These are phyloP conservation scores for Venturia asperata DNA, from an alignment of 2,329 filamentous ascomycete species.

Conservation along the genomic window DNA sequence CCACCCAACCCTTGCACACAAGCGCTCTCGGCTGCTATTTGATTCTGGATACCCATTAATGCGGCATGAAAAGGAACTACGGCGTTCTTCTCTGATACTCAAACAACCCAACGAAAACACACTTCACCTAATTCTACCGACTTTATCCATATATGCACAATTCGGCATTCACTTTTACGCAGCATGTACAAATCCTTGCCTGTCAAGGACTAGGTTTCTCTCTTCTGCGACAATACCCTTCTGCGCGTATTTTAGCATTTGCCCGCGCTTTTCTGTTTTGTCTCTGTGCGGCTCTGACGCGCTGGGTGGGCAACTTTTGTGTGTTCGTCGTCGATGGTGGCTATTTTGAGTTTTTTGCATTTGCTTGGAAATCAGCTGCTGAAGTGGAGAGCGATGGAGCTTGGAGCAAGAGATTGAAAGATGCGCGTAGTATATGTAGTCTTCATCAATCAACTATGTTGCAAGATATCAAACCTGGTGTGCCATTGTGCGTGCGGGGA, in stretches of 20 bases:
- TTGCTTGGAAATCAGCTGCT: neutral
- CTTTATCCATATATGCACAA: slow-evolving; percentile 2
- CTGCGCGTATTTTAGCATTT: slow-evolving; percentile 1
- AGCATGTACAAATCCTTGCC: slow-evolving; percentile 2
- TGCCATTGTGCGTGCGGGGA: neutral
- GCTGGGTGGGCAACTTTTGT: neutral
- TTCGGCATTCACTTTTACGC: neutral
- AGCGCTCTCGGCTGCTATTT: slow-evolving; percentile 2
- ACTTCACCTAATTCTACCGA: neutral
- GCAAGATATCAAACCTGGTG: neutral
- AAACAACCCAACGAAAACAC: slow-evolving; percentile 2
- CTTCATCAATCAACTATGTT: neutral
- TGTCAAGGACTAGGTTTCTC: neutral
- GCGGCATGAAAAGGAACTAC: slow-evolving; percentile 15
- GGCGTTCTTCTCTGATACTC: slow-evolving; percentile 7
- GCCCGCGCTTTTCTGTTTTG: neutral
- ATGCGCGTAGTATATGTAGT: neutral
- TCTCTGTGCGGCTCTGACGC: neutral
- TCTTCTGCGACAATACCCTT: slow-evolving; percentile 12
- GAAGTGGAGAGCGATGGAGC: neutral
- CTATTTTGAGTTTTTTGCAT: slow-evolving; percentile 6
- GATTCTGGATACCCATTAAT: slow-evolving; percentile 17
- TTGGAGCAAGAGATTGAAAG: neutral
- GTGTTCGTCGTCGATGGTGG: neutral
- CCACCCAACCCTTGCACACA: neutral